phyloP scores from a whole-genome alignment of 352 stramenopile species.

The Pythium folliculosum region DNA sequence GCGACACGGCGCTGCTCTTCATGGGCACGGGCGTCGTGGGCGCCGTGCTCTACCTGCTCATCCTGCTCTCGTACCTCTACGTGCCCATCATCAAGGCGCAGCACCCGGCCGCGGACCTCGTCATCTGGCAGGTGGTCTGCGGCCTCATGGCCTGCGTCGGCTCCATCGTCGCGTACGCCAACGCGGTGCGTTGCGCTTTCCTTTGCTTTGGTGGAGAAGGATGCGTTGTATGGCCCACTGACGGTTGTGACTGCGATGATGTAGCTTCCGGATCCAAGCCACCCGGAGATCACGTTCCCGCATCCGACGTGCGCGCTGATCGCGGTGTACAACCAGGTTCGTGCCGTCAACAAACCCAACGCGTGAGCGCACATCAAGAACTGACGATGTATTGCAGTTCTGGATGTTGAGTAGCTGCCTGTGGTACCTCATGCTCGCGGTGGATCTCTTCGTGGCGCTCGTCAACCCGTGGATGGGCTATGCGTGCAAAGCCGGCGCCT shows the following conservation, averaged over 20 bases:
- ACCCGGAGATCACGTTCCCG: constrained; percentile 8
- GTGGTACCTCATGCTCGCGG: constrained; percentile 86
- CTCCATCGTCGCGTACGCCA: constrained; percentile 59
- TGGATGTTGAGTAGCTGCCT: constrained; percentile 64
- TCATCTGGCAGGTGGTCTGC: constrained; percentile 79
- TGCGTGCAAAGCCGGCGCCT: constrained; percentile 81
- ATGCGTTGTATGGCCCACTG: no score
- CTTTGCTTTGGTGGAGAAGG: no score
- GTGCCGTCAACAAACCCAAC: no score
- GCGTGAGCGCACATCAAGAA: no score
- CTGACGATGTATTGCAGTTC: constrained; percentile 43
- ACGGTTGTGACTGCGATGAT: neutral
- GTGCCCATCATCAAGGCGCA: constrained; percentile 79
- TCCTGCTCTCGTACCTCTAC: constrained; percentile 71
- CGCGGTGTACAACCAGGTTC: constrained; percentile 66
- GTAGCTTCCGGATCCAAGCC: constrained; percentile 9
- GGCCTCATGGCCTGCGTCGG: constrained; percentile 60
- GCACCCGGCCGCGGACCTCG: constrained; percentile 70
- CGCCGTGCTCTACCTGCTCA: constrained; percentile 55
- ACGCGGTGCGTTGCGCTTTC: constrained; percentile 37
- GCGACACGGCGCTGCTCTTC: constrained; percentile 54
- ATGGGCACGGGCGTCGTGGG: constrained; percentile 64
- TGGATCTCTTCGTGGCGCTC: constrained; percentile 83
- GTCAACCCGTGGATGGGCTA: constrained; percentile 90
- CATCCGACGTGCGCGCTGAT: constrained; percentile 46